Base-by-base conservation (phyloP, 768 basidiomycete species). In the Strobilomyces dryophilus region DNA sequence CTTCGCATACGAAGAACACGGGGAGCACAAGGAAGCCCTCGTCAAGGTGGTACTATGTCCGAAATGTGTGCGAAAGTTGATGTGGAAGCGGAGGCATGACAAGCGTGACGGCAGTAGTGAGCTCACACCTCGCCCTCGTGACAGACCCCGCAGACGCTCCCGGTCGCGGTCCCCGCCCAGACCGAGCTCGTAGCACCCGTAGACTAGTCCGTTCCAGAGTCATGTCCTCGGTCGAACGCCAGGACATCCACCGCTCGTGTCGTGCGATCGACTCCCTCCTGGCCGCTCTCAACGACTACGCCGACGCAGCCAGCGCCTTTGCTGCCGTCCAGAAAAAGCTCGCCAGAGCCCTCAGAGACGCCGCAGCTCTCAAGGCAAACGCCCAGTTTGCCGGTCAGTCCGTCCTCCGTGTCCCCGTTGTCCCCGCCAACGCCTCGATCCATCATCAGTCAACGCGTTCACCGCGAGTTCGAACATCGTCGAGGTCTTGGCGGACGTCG, bases 21-120 rank as follows among this genome's bases (percentile, higher is more conserved):
- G 87, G 2, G 79, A 83, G 59, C 68, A 62, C 45, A 94, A 90
- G 69, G 80, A 80, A 47, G 92, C 92, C 0, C 73, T 98, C 12
- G 95, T 98, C 45, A 98, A 98, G 67, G 82, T 95, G 3, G 92
- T 92, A 2, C 71, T 98, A 31, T 98, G 95, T 65, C 69, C 74
- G 27, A 79, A 74, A 61, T 98, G 95, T 63, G 71, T 82, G 45
- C 81, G 81, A 66, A 98, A 95, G 76, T 72, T 98, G 61, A 83
- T 87, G 81, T 93, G 87, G 83, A 93, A 91, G 66, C 75, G 85
- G 60, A 78, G 76, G 62, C 82, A 83, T 64, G 84, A 87, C 62
- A 87, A 81, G 64, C 76, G 52, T 51, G 47, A 53, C 53, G 43
- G 47, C 45, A 48, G 35, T 18, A 56, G 8, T 53, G 53, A 15